These are phyloP conservation scores for Imleria badia DNA, from an alignment of 768 basidiomycete genomes.

Conservation along the genomic window DNA sequence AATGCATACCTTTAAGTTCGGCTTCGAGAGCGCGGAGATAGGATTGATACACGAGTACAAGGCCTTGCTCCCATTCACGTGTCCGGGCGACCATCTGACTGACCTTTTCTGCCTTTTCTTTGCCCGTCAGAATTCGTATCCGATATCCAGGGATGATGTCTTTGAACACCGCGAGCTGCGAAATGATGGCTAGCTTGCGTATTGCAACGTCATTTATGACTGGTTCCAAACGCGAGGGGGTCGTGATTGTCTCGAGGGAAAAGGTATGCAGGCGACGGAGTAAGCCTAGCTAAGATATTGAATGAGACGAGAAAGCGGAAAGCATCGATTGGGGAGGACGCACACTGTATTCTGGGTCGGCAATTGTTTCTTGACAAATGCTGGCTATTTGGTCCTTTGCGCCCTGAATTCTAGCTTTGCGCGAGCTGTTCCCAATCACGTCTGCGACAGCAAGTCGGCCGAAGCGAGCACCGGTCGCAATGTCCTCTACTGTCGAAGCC, in stretches of 20 bases:
- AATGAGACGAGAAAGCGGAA: slow-evolving; percentile 13
- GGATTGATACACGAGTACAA: slow-evolving; percentile 83
- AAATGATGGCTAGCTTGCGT: slow-evolving; percentile 84
- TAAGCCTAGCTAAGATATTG: slow-evolving; percentile 67
- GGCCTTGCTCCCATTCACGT: slow-evolving; percentile 94
- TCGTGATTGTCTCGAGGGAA: slow-evolving; percentile 71
- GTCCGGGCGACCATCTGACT: slow-evolving; percentile 87
- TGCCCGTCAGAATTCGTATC: slow-evolving; percentile 86
- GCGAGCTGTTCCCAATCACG: slow-evolving; percentile 64
- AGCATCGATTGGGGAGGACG: slow-evolving; percentile 29
- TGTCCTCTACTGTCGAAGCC: slow-evolving; percentile 54
- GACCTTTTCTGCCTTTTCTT: slow-evolving; percentile 90
- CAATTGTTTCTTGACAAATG: slow-evolving; percentile 90
- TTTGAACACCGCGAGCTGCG: slow-evolving; percentile 91
- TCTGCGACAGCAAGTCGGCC: slow-evolving; percentile 80
- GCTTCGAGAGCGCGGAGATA: slow-evolving; percentile 84
- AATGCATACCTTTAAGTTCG: slow-evolving; percentile 71
- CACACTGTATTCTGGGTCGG: slow-evolving; percentile 95
- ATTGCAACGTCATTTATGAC: slow-evolving; percentile 79
- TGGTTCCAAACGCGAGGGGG: slow-evolving; percentile 65
- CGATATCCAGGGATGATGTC: slow-evolving; percentile 96
- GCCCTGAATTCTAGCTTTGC: slow-evolving; percentile 61
- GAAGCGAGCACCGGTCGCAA: slow-evolving; percentile 82
- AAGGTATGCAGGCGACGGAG: slow-evolving; percentile 88
- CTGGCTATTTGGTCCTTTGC: slow-evolving; percentile 95